Conservation (phyloP, 495 filamentous ascomycete genomes). For the Collariella sp. region DNA sequence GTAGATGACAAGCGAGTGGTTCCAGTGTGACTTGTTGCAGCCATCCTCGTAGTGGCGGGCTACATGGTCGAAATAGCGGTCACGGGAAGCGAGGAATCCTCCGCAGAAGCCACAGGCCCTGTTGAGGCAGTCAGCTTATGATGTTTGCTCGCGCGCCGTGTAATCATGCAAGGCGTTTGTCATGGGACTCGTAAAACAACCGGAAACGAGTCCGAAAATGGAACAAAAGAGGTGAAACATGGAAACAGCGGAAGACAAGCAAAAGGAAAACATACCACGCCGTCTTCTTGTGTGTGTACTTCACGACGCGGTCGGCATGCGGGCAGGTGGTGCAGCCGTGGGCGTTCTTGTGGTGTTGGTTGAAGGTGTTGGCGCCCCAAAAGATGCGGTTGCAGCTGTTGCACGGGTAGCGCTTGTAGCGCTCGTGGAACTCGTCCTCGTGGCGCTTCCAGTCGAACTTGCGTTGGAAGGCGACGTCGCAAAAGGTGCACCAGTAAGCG, state of each 20-base stretch:
- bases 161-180: conserved; percentile 9
- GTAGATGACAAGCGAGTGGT: conserved; percentile 43
- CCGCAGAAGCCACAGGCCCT: conserved; percentile 44
- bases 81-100: conserved; percentile 37
- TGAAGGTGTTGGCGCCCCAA: conserved; percentile 44
- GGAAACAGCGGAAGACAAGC: neutral
- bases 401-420: conserved; percentile 43
- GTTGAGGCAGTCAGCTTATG: neutral
- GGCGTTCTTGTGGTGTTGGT: conserved; percentile 44
- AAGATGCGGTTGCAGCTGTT: conserved; percentile 42
- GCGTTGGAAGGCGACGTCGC: conserved; percentile 42
- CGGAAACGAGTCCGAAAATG: neutral
- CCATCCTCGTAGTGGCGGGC: conserved; percentile 42
- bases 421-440: conserved; percentile 46
- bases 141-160: conserved; percentile 19
- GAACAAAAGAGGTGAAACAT: neutral
- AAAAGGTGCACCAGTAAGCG: conserved; percentile 46
- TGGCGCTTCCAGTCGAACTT: conserved; percentile 48
- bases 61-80: conserved; percentile 45
- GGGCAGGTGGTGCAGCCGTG: conserved; percentile 44
- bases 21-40: conserved; percentile 40
- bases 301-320: conserved; percentile 39
- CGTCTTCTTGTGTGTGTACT: conserved; percentile 27
- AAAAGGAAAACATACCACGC: conserved; percentile 20
- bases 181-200: neutral